These are phyloP conservation scores for Kazachstania africana DNA, from an alignment of 805 yeast genomes.

Conservation along the genomic window DNA sequence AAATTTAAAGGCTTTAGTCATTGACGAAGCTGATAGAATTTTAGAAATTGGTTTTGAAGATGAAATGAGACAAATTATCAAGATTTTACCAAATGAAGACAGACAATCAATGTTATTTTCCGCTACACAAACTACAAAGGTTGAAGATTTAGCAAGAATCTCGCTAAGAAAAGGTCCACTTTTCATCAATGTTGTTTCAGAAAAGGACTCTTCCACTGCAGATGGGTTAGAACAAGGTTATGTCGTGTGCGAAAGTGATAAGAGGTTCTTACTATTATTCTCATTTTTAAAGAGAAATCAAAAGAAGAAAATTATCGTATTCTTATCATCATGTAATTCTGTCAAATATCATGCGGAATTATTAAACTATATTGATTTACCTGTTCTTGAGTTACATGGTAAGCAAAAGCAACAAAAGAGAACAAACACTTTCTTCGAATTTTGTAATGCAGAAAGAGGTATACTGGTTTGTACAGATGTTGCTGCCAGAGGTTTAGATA, in stretches of 20 bases:
- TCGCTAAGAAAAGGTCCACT: slow-evolving; percentile 88
- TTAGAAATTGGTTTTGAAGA: slow-evolving; percentile 97
- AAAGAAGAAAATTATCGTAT: slow-evolving; percentile 88
- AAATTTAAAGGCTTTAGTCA: slow-evolving; percentile 84
- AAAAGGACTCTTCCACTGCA: slow-evolving; percentile 77
- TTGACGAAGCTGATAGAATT: slow-evolving; percentile 97
- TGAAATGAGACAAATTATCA: slow-evolving; percentile 94
- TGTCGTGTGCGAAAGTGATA: slow-evolving; percentile 94
- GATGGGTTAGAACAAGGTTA: slow-evolving; percentile 98
- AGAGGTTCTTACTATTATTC: slow-evolving; percentile 78
- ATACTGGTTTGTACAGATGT: slow-evolving; percentile 93
- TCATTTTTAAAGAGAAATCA: slow-evolving; percentile 88
- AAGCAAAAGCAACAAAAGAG: slow-evolving; percentile 98
- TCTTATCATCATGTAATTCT: slow-evolving; percentile 90
- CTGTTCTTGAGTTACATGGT: slow-evolving; percentile 93
- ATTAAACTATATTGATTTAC: slow-evolving; percentile 89
- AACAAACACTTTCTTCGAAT: slow-evolving; percentile 95
- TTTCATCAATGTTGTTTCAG: slow-evolving; percentile 86
- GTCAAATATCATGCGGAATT: slow-evolving; percentile 94
- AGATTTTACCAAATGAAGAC: slow-evolving; percentile 81
- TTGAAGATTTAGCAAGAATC: slow-evolving; percentile 94
- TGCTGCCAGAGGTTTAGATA: slow-evolving; percentile 98
- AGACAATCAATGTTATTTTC: slow-evolving; percentile 96
- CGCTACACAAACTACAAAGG: slow-evolving; percentile 99
- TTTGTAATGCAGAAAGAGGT: slow-evolving; percentile 93